Conservation (phyloP, 2,329 filamentous ascomycete species). For the Aphanocladium album region DNA sequence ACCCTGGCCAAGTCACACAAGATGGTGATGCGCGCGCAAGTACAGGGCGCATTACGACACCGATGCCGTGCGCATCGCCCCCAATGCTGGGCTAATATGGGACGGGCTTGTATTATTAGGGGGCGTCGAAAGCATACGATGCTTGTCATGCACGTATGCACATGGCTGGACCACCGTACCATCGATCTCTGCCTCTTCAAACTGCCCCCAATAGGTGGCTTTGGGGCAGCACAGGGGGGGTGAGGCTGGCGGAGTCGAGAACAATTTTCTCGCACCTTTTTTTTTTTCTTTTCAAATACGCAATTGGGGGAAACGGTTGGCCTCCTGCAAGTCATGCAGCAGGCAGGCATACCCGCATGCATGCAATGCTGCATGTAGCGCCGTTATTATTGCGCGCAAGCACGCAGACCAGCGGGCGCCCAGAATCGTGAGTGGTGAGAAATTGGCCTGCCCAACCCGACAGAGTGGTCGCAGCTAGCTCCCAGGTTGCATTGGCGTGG, state of each 20-base stretch:
- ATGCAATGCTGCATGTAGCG: background rate
- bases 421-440: background rate
- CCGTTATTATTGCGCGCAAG: background rate
- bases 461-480: background rate
- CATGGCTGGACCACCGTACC: too few species aligned
- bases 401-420: background rate
- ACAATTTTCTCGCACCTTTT: too few species aligned
- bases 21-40: too few species aligned
- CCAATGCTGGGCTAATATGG: background rate
- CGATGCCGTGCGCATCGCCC: background rate
- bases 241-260: background rate
- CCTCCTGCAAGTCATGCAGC: constrained; percentile 8
- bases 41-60: background rate
- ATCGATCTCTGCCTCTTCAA: too few species aligned
- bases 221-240: too few species aligned
- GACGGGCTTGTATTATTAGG: background rate
- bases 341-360: background rate
- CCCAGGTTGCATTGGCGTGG: constrained; percentile 8
- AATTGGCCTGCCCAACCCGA: background rate
- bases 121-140: too few species aligned
- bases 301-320: background rate
- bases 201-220: too few species aligned
- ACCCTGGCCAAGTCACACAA: too few species aligned
- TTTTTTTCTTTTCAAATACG: too few species aligned
- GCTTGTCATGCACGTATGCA: too few species aligned